phyloP scores from a whole-genome alignment of 257 asterid species.

The Solanum medicagineum region DNA sequence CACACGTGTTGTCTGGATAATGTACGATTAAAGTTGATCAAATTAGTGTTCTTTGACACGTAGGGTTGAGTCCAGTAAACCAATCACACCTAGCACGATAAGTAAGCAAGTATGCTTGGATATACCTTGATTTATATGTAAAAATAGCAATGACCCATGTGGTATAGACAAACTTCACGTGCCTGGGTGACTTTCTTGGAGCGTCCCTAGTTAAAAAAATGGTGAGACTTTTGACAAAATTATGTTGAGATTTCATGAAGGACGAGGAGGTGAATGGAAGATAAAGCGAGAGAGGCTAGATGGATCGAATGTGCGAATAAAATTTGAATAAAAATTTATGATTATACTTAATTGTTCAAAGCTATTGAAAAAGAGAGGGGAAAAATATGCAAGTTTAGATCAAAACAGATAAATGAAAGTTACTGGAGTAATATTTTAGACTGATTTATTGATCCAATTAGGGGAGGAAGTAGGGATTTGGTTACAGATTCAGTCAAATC shows the following conservation, averaged over 20 bases:
- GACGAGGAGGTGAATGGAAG: background rate
- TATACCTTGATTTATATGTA: background rate
- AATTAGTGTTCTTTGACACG: slow-evolving; percentile 25
- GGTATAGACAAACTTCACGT: slow-evolving; percentile 62
- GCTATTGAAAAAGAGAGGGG: background rate
- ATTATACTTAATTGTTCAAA: background rate
- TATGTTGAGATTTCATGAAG: background rate
- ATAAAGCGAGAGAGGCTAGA: background rate
- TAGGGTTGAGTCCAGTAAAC: slow-evolving; percentile 10
- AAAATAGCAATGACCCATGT: slow-evolving; percentile 17
- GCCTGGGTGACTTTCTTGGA: slow-evolving; percentile 11
- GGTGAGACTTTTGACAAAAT: background rate
- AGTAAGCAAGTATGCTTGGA: background rate
- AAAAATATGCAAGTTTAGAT: background rate
- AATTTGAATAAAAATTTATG: background rate
- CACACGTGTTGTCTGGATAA: slow-evolving; percentile 39
- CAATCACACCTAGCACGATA: background rate
- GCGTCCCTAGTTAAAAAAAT: background rate
- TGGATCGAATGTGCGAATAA: background rate
- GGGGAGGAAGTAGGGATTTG: background rate
- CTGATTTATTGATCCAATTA: background rate
- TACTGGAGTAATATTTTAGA: background rate
- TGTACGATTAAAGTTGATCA: slow-evolving; percentile 27
- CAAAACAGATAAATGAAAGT: background rate
- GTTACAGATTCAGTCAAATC: background rate